phyloP scores from a whole-genome alignment of 1,139 yeast genomes.

The Suhomyces coccinellae region DNA sequence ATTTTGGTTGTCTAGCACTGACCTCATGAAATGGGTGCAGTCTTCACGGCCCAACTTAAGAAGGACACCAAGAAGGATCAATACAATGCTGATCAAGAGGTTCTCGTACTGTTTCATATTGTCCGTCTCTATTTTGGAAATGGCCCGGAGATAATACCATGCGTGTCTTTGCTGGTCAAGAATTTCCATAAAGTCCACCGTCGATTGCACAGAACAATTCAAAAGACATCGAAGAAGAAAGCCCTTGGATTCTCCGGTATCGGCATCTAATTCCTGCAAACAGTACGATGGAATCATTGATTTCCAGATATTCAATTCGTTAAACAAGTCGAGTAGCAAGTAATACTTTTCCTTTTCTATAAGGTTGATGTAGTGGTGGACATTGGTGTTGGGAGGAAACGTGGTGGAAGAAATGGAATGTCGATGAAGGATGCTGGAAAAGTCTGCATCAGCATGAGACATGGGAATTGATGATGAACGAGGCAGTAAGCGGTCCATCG shows the following conservation, averaged over 20 bases:
- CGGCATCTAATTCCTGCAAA: constrained; percentile 17
- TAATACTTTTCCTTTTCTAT: constrained; percentile 37
- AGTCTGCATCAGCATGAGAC: constrained; percentile 5
- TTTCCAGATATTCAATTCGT: constrained; percentile 43
- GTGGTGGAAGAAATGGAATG: background rate
- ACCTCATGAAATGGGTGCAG: constrained; percentile 15
- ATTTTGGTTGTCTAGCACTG: constrained; percentile 34
- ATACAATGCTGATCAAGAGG: constrained; percentile 31
- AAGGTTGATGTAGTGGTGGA: constrained; percentile 23
- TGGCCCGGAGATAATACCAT: constrained; percentile 25
- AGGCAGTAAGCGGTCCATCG: background rate
- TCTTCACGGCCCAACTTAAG: constrained; percentile 16
- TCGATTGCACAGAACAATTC: constrained; percentile 26
- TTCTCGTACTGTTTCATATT: constrained; percentile 19
- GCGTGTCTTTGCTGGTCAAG: constrained; percentile 27
- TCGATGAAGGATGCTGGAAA: background rate
- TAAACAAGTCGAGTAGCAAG: constrained; percentile 44
- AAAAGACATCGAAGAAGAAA: constrained; percentile 36
- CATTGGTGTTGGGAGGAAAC: constrained; percentile 13
- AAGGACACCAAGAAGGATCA: constrained; percentile 28
- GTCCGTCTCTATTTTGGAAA: background rate
- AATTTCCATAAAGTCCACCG: constrained; percentile 17
- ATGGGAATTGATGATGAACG: background rate
- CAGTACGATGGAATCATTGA: constrained; percentile 39
- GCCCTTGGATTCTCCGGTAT: constrained; percentile 15